Conservation (phyloP, 2,329 filamentous ascomycete species). For the Colletotrichum incanum region DNA sequence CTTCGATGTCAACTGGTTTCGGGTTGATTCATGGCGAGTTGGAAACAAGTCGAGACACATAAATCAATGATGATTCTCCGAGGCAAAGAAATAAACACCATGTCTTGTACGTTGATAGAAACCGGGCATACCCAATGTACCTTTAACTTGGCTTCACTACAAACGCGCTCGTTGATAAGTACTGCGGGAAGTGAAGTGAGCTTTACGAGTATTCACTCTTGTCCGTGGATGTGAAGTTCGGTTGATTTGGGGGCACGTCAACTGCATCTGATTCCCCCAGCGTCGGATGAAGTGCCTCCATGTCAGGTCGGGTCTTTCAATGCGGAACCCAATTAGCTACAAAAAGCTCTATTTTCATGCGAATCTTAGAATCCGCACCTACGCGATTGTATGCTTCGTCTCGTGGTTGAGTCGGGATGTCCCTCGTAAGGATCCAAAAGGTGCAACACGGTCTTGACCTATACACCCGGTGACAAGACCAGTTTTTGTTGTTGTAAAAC, state of each 20-base stretch:
- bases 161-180: too few species aligned
- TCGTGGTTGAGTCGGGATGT: constrained; percentile 23
- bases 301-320: not conserved
- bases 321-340: not conserved
- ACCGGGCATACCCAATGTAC: too few species aligned
- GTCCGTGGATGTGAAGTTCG: not conserved
- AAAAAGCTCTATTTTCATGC: not conserved
- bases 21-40: too few species aligned
- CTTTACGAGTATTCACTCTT: not conserved
- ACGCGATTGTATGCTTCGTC: not conserved
- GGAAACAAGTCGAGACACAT: too few species aligned
- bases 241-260: not conserved
- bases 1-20: too few species aligned
- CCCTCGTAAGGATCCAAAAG: not conserved
- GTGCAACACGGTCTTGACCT: not conserved
- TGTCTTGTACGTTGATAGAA: too few species aligned
- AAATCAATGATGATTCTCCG: too few species aligned
- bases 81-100: too few species aligned
- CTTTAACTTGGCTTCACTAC: too few species aligned
- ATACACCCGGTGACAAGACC: constrained; percentile 9
- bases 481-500: constrained; percentile 28
- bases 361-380: not conserved
- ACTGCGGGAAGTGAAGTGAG: too few species aligned
- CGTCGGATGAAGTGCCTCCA: not conserved
- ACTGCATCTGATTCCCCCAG: not conserved